These are phyloP conservation scores for Xylaria nigripes DNA, from an alignment of 495 filamentous ascomycete species.

Conservation along the genomic window DNA sequence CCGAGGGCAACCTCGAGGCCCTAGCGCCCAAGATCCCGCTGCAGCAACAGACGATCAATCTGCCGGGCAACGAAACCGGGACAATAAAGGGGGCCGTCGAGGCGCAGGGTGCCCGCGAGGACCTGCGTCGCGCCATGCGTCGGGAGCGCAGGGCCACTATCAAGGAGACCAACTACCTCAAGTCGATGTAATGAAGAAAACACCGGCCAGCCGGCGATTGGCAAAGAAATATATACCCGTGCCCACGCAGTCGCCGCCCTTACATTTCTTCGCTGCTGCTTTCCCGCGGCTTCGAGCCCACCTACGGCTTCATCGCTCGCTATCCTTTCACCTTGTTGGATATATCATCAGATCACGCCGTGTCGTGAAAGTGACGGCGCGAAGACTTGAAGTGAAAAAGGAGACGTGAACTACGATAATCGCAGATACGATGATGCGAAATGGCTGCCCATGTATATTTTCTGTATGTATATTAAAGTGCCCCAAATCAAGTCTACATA, in stretches of 20 bases:
- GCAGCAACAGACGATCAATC: constrained; percentile 75
- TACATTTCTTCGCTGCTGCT: neutral
- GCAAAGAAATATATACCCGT: neutral
- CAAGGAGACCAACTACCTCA: constrained; percentile 91
- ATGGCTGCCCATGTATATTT: neutral
- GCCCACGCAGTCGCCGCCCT: neutral
- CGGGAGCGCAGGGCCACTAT: constrained; percentile 68
- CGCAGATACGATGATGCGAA: neutral
- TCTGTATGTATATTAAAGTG: neutral
- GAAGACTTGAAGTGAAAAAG: neutral
- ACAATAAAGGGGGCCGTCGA: constrained; percentile 45
- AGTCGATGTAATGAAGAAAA: constrained; percentile 51
- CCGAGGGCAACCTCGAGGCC: constrained; percentile 54
- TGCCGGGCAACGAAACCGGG: constrained; percentile 57
- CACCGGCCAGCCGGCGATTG: no score
- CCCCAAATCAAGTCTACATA: neutral
- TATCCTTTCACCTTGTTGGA: neutral
- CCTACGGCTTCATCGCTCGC: neutral
- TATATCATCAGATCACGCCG: neutral
- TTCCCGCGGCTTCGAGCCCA: neutral
- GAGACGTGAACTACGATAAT: neutral
- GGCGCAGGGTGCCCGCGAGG: constrained; percentile 51
- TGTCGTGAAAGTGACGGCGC: neutral
- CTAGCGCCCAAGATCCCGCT: constrained; percentile 68
- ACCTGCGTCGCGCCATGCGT: constrained; percentile 62